These are phyloP conservation scores for Pythium oligandrum DNA, from an alignment of 352 stramenopile species.

Conservation along the genomic window DNA sequence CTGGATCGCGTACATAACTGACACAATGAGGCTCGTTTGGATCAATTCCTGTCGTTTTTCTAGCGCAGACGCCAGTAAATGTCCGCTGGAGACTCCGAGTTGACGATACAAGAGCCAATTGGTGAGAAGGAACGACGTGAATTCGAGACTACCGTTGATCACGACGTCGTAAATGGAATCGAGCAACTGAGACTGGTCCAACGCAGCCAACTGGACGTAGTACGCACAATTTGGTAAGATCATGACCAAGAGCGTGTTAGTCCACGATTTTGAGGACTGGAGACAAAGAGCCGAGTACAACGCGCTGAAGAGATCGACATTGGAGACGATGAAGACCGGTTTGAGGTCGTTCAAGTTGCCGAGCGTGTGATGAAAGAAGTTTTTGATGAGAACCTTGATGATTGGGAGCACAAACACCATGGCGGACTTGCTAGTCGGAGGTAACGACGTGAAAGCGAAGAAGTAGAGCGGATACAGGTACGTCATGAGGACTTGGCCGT, in stretches of 20 bases:
- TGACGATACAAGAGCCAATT: no score
- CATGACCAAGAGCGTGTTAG: neutral
- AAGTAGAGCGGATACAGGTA: neutral
- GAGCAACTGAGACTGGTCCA: no score
- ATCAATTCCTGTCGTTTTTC: no score
- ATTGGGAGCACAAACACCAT: slow-evolving; percentile 1
- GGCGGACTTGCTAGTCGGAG: neutral
- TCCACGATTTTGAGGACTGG: neutral
- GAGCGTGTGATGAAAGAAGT: neutral
- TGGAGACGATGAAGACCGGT: slow-evolving; percentile 2
- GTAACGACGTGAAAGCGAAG: neutral
- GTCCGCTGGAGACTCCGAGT: no score
- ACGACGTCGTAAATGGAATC: no score
- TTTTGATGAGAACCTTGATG: neutral
- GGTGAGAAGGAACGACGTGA: no score
- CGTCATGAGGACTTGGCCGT: neutral
- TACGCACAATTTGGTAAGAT: no score
- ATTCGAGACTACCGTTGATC: no score
- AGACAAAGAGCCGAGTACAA: neutral
- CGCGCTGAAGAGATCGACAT: neutral
- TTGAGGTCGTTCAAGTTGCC: neutral
- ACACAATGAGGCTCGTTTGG: no score
- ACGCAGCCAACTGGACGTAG: no score
- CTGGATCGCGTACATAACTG: no score
- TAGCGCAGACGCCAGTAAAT: no score